Evolutionary conservation across 148 eudicot genomes (phyloP), one percentile per base, ranked within the genome.

Genomic region (Vaccinium vitisidaea): DNA sequence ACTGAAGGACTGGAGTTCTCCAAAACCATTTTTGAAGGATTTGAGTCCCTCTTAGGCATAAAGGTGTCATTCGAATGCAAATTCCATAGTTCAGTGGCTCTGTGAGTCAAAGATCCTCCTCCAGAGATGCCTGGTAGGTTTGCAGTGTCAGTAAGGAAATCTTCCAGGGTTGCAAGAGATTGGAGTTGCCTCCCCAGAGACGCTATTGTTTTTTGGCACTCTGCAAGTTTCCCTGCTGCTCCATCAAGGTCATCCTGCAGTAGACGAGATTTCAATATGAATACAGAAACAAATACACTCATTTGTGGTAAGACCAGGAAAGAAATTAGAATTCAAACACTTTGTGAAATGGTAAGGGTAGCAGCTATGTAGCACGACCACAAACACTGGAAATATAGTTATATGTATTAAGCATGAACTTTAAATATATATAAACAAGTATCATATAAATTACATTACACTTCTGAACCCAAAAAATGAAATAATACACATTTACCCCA

Each of bases 151-250:
- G 88, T 90, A 69, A 93, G 88, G 88, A 92, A 93, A 80, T 93
- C 95, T 89, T 93, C 95, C 10, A 93, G 85, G 65, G 95, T 89
- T 80, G 95, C 95, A 63, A 93, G 88, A 69, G 95, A 93, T 73
- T 92, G 77, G n/a, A 93, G 91, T 84, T 93, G 95, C 73, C 84
- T 88, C 43, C 94, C 94, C 23, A 93, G 92, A 58, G 94, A 93
- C 36, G 93, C 90, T 76, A 93, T 93, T 14, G 95, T 93, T 85
- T 87, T 90, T 82, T 93, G 95, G 86, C 95, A 93, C 79, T 93
- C 95, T 43, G 92, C 91, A 56, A 93, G 91, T 84, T 92, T 93
- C 80, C 87, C 93, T 78, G 95, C 93, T 32, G 93, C 95, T 27
- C 82, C 91, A 63, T 84, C 92, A 11, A 92, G 75, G 78, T 90